Percentiles rank a stretch among this genome's conserved stretches.
Conservation (phyloP, 2,329 filamentous ascomycete species). For the Emergomyces orientalis region DNA sequence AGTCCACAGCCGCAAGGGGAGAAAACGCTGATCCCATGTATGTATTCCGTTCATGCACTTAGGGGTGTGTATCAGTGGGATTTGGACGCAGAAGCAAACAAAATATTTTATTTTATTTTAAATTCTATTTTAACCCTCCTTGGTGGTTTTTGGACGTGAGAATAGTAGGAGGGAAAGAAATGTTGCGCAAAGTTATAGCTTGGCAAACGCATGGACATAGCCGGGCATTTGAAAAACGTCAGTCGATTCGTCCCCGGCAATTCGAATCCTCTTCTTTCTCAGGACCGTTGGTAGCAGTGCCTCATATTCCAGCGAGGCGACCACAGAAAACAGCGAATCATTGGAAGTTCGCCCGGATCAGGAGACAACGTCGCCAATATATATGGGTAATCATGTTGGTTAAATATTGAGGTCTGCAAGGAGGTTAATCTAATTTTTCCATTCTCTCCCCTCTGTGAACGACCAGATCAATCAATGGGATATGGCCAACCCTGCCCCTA, state of each 20-base stretch:
- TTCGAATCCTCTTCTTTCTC: background rate
- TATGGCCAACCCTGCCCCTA: background rate
- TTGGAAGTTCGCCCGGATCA: background rate
- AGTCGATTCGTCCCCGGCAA: background rate
- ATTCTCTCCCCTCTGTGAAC: background rate
- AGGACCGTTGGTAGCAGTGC: conserved; percentile 1
- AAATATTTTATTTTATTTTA: background rate
- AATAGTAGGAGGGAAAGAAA: background rate
- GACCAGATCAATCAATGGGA: background rate
- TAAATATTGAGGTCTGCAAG: background rate
- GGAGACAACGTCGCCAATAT: background rate
- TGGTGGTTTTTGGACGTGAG: background rate
- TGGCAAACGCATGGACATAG: conserved; percentile 1
- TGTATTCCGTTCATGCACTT: background rate
- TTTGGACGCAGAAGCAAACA: background rate
- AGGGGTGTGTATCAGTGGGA: no score
- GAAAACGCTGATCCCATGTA: background rate
- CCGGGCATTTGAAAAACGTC: background rate
- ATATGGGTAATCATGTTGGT: background rate
- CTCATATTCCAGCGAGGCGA: background rate
- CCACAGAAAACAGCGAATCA: background rate
- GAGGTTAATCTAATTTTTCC: background rate
- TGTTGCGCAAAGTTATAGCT: background rate
- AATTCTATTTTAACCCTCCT: background rate
- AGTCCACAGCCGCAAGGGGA: background rate